Percentiles rank a stretch among this genome's conserved stretches.
phyloP scores from a whole-genome alignment of 2,329 filamentous ascomycete genomes.

The Penicillium sp. region DNA sequence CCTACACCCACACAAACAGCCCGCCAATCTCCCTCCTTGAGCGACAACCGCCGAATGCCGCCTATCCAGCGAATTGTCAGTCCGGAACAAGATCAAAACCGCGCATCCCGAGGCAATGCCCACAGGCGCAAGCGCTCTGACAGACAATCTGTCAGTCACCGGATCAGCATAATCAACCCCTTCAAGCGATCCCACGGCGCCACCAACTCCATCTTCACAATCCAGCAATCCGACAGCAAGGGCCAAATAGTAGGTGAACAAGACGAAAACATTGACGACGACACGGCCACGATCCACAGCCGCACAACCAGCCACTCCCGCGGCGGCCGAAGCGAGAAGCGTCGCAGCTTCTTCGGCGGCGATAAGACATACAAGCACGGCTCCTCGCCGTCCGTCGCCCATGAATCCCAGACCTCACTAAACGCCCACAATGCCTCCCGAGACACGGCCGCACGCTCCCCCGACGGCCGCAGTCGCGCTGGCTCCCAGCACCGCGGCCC shows the following conservation, averaged over 20 bases:
- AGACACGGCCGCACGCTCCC: conserved; percentile 28
- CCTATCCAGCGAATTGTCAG: conserved; percentile 32
- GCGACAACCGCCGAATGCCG: conserved; percentile 27
- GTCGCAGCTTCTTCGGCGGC: conserved; percentile 43
- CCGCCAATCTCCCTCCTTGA: conserved; percentile 32
- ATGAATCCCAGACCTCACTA: conserved; percentile 24
- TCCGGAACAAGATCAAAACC: conserved; percentile 39
- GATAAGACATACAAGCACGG: conserved; percentile 35
- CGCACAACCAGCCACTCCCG: conserved; percentile 39
- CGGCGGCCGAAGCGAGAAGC: conserved; percentile 38
- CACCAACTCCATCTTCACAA: conserved; percentile 39
- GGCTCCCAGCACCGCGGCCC: conserved; percentile 30
- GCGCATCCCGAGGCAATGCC: conserved; percentile 31
- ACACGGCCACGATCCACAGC: conserved; percentile 40
- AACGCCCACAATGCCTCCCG: conserved; percentile 31
- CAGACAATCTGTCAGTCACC: conserved; percentile 42
- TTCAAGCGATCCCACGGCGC: conserved; percentile 44
- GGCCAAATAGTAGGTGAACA: conserved; percentile 22
- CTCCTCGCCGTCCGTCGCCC: conserved; percentile 34
- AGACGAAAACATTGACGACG: conserved; percentile 31
- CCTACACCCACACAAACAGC: conserved; percentile 47
- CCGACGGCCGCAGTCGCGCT: conserved; percentile 32
- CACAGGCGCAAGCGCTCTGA: conserved; percentile 36
- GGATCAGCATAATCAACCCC: conserved; percentile 46
- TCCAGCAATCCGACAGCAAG: conserved; percentile 31